phyloP scores from a whole-genome alignment of 768 basidiomycete species.

The Russula olivacea region DNA sequence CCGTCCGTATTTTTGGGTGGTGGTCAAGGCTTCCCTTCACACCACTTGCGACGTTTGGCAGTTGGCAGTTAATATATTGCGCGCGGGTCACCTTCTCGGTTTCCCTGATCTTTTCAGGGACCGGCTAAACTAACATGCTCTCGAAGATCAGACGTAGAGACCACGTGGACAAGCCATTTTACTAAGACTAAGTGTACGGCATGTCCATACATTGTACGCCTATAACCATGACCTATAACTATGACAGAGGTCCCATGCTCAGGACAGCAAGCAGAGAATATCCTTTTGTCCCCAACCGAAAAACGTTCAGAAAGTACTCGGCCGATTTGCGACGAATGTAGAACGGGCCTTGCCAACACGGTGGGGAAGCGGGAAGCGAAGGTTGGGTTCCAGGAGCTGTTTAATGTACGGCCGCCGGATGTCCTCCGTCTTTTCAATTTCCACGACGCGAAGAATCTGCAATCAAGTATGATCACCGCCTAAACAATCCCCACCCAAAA shows the following conservation, averaged over 20 bases:
- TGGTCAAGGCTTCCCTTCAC: neutral
- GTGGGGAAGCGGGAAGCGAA: conserved; percentile 97
- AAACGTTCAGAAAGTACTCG: conserved; percentile 55
- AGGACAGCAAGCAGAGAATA: neutral
- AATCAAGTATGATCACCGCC: conserved; percentile 3
- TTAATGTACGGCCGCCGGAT: conserved; percentile 97
- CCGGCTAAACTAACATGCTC: neutral
- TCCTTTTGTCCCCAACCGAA: neutral
- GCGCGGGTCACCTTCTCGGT: no score
- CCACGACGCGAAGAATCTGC: conserved; percentile 96
- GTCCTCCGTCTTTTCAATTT: conserved; percentile 88
- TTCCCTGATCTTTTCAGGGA: neutral
- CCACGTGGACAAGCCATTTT: neutral
- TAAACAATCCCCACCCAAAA: neutral
- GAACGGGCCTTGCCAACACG: conserved; percentile 73
- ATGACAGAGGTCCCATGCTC: neutral
- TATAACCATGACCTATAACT: neutral
- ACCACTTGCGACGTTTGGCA: neutral
- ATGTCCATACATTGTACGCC: conserved; percentile 6
- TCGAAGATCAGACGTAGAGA: neutral
- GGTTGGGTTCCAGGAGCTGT: conserved; percentile 82
- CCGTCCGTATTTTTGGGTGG: neutral
- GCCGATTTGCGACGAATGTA: conserved; percentile 76
- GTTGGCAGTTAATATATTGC: neutral
- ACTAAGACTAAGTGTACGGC: neutral